These are phyloP conservation scores for Podospora appendiculata DNA, from an alignment of 495 filamentous ascomycete species.

Conservation along the genomic window DNA sequence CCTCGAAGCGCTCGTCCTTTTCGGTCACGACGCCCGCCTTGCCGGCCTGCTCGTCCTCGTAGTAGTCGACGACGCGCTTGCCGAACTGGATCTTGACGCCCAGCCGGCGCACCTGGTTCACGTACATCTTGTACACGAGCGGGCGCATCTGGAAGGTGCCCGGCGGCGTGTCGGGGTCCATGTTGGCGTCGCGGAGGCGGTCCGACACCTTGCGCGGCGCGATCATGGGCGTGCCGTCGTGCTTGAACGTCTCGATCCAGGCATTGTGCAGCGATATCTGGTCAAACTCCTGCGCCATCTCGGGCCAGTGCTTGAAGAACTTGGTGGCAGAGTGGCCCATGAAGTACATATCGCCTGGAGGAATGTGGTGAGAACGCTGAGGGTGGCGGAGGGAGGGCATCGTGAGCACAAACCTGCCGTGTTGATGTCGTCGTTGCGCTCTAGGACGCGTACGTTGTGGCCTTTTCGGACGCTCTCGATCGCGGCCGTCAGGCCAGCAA, in stretches of 20 bases:
- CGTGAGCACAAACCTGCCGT: constrained; percentile 22
- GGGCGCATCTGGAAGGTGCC: constrained; percentile 41
- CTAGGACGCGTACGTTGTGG: constrained; percentile 51
- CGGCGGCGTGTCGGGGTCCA: constrained; percentile 28
- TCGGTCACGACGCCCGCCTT: constrained; percentile 40
- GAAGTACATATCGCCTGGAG: constrained; percentile 47
- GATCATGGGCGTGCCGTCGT: constrained; percentile 41
- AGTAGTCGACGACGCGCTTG: constrained; percentile 42
- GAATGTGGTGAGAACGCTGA: background rate
- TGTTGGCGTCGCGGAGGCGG: constrained; percentile 25
- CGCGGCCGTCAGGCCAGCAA: constrained; percentile 56
- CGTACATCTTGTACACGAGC: constrained; percentile 49
- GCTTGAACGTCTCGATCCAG: constrained; percentile 46
- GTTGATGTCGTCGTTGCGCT: constrained; percentile 37
- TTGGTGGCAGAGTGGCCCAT: constrained; percentile 42
- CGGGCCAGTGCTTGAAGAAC: constrained; percentile 51
- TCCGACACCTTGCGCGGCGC: constrained; percentile 31
- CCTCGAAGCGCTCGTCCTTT: constrained; percentile 40
- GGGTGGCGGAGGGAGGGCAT: background rate
- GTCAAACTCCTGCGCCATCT: constrained; percentile 40
- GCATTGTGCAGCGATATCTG: constrained; percentile 37
- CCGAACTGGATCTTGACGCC: constrained; percentile 47
- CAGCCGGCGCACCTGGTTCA: constrained; percentile 39
- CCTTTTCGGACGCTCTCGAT: constrained; percentile 59
- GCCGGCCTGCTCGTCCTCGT: constrained; percentile 33